Evolutionary conservation across 768 basidiomycete species (phyloP).

Genomic region (Astraeus odoratus): DNA sequence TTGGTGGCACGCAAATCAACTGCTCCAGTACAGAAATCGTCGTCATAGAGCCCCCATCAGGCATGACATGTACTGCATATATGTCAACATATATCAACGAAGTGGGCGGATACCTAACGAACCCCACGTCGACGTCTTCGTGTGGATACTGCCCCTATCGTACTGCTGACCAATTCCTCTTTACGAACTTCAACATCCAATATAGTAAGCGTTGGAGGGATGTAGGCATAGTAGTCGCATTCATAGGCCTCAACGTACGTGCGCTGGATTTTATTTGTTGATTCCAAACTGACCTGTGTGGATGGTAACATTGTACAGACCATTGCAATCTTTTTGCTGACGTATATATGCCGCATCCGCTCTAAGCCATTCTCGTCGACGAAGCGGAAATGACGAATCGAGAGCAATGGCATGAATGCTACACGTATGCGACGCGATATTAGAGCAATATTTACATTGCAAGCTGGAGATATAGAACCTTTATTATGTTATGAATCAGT

Average conservation of each 20-base stretch:
- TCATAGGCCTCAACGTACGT: constrained; percentile 44
- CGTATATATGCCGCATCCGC: constrained; percentile 27
- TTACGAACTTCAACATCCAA: constrained; percentile 47
- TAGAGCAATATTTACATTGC: too few relatives aligned
- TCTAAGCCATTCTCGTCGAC: background rate
- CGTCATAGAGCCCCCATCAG: constrained; percentile 44
- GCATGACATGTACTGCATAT: constrained; percentile 47
- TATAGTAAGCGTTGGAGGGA: constrained; percentile 51
- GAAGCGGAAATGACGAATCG: background rate
- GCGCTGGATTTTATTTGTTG: background rate
- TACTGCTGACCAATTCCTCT: constrained; percentile 42
- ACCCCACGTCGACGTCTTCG: constrained; percentile 43
- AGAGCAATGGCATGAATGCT: too few relatives aligned
- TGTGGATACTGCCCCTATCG: constrained; percentile 53
- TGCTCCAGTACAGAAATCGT: constrained; percentile 52
- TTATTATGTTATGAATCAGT: too few relatives aligned
- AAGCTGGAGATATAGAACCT: too few relatives aligned
- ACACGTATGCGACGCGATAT: too few relatives aligned
- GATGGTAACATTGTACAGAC: constrained; percentile 12
- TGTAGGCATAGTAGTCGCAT: constrained; percentile 45
- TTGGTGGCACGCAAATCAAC: constrained; percentile 35
- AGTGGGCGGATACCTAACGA: constrained; percentile 51
- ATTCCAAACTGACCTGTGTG: background rate
- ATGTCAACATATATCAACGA: constrained; percentile 40
- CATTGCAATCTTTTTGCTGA: constrained; percentile 21